Percentiles rank a stretch among this genome's conserved stretches.
Conservation (phyloP, 495 filamentous ascomycete genomes). For the Evernia prunastri region DNA sequence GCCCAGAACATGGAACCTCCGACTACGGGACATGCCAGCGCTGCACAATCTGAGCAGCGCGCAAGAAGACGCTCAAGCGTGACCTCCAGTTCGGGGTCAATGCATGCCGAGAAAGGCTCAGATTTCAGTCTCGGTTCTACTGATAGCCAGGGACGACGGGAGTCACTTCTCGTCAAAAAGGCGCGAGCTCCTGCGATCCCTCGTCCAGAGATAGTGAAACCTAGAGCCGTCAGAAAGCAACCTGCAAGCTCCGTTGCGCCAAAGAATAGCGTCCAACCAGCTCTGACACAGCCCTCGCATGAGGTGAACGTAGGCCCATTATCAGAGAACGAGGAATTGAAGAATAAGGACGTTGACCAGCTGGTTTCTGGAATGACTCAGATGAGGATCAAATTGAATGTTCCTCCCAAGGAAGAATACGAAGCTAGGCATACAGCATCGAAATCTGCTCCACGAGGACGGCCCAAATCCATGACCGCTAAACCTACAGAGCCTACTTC, state of each 20-base stretch:
- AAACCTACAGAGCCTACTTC: slow-evolving; percentile 21
- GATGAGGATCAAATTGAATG: slow-evolving; percentile 61
- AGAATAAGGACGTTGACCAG: slow-evolving; percentile 50
- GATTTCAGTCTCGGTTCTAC: slow-evolving; percentile 34
- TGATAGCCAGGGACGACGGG: slow-evolving; percentile 31
- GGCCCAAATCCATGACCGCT: slow-evolving; percentile 16
- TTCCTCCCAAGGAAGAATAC: slow-evolving; percentile 64
- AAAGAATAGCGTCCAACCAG: neutral
- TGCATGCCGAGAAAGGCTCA: slow-evolving; percentile 25
- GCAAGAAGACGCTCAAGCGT: slow-evolving; percentile 36
- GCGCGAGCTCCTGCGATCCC: slow-evolving; percentile 36
- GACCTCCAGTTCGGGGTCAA: slow-evolving; percentile 34
- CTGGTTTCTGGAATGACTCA: slow-evolving; percentile 64
- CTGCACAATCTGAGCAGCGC: slow-evolving; percentile 25
- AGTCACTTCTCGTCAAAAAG: slow-evolving; percentile 40
- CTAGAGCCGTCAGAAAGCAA: slow-evolving; percentile 37
- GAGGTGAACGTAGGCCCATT: slow-evolving; percentile 18
- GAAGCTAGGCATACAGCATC: slow-evolving; percentile 49
- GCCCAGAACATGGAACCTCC: slow-evolving; percentile 9
- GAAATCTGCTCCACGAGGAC: slow-evolving; percentile 30
- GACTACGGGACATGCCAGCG: slow-evolving; percentile 22
- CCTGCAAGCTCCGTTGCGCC: neutral
- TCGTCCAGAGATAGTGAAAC: slow-evolving; percentile 44
- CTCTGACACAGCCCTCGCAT: slow-evolving; percentile 12
- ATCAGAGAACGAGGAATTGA: slow-evolving; percentile 19